phyloP scores from a whole-genome alignment of 768 basidiomycete species.

The Stropharia rugosoannulata region DNA sequence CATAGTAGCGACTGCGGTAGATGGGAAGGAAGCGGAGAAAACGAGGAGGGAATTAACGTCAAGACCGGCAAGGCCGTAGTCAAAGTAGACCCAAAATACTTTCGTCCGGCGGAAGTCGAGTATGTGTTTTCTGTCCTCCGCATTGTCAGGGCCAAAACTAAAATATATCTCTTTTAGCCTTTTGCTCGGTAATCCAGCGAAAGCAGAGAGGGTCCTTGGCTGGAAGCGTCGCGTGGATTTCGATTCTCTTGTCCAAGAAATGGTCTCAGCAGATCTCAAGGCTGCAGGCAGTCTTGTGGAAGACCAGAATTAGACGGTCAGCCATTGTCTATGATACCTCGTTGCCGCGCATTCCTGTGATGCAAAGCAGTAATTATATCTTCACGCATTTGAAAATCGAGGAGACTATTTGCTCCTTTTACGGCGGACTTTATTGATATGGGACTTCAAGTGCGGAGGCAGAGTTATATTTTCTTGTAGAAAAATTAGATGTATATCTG shows the following conservation, averaged over 20 bases:
- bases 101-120: conserved; percentile 96
- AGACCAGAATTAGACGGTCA: conserved; percentile 65
- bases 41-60: conserved; percentile 75
- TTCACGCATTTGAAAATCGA: no score
- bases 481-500: no score
- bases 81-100: conserved; percentile 85
- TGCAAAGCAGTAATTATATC: no score
- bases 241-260: conserved; percentile 83
- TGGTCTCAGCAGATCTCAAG: conserved; percentile 83
- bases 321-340: not conserved
- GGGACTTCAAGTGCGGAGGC: no score
- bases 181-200: conserved; percentile 83
- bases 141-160: not conserved
- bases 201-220: conserved; percentile 85
- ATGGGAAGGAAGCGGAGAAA: conserved; percentile 75
- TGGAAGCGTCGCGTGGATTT: conserved; percentile 91
- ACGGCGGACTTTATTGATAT: no score
- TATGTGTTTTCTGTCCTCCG: conserved; percentile 38
- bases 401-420: no score
- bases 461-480: no score
- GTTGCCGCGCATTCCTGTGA: no score
- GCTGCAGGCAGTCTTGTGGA: conserved; percentile 74
- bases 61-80: conserved; percentile 74
- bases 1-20: conserved; percentile 29
- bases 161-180: conserved; percentile 43